Evolutionary conservation across 257 asterid genomes (phyloP).

Genomic region (Osmanthus fragrans): DNA sequence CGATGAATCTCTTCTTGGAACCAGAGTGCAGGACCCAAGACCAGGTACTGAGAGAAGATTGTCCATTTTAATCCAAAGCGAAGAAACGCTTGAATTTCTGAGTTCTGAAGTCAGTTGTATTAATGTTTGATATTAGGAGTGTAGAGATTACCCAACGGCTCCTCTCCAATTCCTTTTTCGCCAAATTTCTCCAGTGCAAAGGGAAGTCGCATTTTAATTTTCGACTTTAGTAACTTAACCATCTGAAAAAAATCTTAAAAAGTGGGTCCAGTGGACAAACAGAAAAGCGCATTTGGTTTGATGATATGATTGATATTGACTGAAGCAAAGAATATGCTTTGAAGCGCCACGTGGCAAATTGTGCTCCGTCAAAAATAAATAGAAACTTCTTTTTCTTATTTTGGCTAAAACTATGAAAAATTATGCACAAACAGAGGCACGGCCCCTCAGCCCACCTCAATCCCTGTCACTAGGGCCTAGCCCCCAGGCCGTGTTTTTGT

Average conservation of each 20-base stretch:
- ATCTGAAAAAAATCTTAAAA: background rate
- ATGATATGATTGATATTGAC: background rate
- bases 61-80: conserved; percentile 30
- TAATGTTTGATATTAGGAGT: background rate
- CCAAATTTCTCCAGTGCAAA: background rate
- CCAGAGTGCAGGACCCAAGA: conserved; percentile 21
- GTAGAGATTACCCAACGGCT: background rate
- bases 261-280: background rate
- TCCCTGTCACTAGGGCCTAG: too few species aligned
- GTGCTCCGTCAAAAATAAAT: background rate
- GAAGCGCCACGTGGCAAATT: background rate
- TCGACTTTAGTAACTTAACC: too few species aligned
- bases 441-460: too few species aligned
- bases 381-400: too few species aligned
- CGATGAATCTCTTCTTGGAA: conserved; percentile 23
- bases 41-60: conserved; percentile 31
- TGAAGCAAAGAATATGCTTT: background rate
- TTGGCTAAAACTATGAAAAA: too few species aligned
- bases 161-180: background rate
- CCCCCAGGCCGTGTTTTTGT: too few species aligned
- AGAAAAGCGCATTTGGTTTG: background rate
- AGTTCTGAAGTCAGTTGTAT: background rate
- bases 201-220: background rate
- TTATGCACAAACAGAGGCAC: too few species aligned
- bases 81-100: background rate